Percentiles rank a stretch among this genome's conserved stretches.
Evolutionary conservation across 2,329 filamentous ascomycete genomes (phyloP).

Genomic region (Mollisiaceae sp.): DNA sequence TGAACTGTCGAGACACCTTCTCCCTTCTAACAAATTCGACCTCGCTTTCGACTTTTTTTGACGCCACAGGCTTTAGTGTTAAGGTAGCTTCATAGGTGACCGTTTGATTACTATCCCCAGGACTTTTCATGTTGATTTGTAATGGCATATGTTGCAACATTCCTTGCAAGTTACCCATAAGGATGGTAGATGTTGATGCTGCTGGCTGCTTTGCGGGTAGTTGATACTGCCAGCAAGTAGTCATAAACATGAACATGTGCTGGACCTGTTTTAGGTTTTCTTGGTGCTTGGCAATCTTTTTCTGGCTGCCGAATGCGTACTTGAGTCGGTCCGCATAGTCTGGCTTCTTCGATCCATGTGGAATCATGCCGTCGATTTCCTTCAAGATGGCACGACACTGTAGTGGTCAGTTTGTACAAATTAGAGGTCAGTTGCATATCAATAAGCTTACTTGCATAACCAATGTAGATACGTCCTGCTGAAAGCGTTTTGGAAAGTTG

Average conservation of each 20-base stretch:
- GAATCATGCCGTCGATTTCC: slow-evolving; percentile 24
- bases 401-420: background rate
- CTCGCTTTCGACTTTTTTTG: background rate
- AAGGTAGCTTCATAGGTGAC: slow-evolving; percentile 19
- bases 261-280: slow-evolving; percentile 24
- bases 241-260: slow-evolving; percentile 32
- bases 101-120: background rate
- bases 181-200: background rate
- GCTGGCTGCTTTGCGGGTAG: slow-evolving; percentile 15
- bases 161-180: slow-evolving; percentile 1
- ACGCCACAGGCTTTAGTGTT: slow-evolving; percentile 14
- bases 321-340: slow-evolving; percentile 24
- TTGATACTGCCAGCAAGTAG: slow-evolving; percentile 28
- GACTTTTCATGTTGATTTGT: slow-evolving; percentile 10
- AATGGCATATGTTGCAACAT: slow-evolving; percentile 18
- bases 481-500: slow-evolving; percentile 19
- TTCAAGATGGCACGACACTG: slow-evolving; percentile 17
- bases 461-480: slow-evolving; percentile 17
- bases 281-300: slow-evolving; percentile 22
- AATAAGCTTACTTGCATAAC: slow-evolving; percentile 19
- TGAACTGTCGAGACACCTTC: background rate
- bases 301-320: slow-evolving; percentile 25
- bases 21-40: background rate
- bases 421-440: background rate
- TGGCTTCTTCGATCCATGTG: slow-evolving; percentile 19